Evolutionary conservation across 805 yeast species (phyloP), one percentile per base, ranked within the genome.

Genomic region (Yarrowia alimentaria): DNA sequence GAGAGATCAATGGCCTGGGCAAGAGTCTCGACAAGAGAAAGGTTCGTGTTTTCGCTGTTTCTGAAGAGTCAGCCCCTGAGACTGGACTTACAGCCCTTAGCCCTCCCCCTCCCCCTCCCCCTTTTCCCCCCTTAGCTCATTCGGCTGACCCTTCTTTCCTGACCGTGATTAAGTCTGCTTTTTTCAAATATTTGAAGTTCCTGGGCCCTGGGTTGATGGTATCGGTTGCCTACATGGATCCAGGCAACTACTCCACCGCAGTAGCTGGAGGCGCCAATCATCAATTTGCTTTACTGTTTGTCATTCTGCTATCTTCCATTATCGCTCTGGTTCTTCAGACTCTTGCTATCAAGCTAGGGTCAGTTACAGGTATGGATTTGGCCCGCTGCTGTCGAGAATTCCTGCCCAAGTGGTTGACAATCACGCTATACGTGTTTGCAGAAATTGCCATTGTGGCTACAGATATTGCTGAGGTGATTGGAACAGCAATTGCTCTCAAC

Each of bases 131-230:
- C n/a, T n/a, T n/a, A n/a, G n/a, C n/a, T n/a, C n/a, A n/a, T n/a
- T n/a, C n/a, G n/a, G n/a, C n/a, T n/a, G n/a, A n/a, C n/a, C n/a
- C n/a, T n/a, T n/a, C n/a, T n/a, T n/a, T n/a, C n/a, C n/a, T n/a
- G n/a, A n/a, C n/a, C n/a, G n/a, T n/a, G n/a, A n/a, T n/a, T n/a
- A n/a, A n/a, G n/a, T n/a, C n/a, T n/a, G 49, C 37, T 4, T 18
- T 56, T 12, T 18, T 14, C 10, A 55, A 81, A 58, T 85, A 81
- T 64, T 66, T 72, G 31, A 67, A 72, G 55, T 85, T 85, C 63
- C 73, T 91, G n/a, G 98, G 98, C 0, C 98, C 98, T 0, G 98
- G 99, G 0, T 70, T 91, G 40, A 84, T 91, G 95, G 95, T 93
- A 2, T 77, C 90, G 4, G 96, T 91, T 25, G 91, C 97, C 0